These are phyloP conservation scores for Trypanosoma platydactyli DNA, from an alignment of 208 protist genomes.

Conservation along the genomic window DNA sequence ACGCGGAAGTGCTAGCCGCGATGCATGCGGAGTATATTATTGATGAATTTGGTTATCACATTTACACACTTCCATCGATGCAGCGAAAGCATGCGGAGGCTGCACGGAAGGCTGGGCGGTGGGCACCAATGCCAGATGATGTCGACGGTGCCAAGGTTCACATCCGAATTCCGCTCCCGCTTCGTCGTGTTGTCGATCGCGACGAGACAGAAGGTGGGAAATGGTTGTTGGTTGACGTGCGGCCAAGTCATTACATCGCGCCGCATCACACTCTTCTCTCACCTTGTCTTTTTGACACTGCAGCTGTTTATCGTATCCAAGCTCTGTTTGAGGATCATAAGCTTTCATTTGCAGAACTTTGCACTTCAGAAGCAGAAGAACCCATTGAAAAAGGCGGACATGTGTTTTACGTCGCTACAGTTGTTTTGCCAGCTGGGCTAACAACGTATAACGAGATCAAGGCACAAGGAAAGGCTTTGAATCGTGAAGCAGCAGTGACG, in stretches of 20 bases:
- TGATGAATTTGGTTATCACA: conserved; percentile 82
- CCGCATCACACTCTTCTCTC: conserved; percentile 64
- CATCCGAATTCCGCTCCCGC: conserved; percentile 53
- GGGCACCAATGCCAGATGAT: conserved; percentile 72
- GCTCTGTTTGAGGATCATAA: conserved; percentile 41
- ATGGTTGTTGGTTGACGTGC: conserved; percentile 76
- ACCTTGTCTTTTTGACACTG: conserved; percentile 66
- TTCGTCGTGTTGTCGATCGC: conserved; percentile 48
- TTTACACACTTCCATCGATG: conserved; percentile 85
- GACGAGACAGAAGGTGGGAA: conserved; percentile 80
- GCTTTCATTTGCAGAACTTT: conserved; percentile 46
- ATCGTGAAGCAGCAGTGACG: conserved; percentile 45
- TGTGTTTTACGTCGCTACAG: conserved; percentile 26
- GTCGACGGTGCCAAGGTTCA: conserved; percentile 15
- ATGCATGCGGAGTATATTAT: conserved; percentile 89
- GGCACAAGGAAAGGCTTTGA: conserved; percentile 70
- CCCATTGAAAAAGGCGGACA: conserved; percentile 22
- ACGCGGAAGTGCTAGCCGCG: conserved; percentile 76
- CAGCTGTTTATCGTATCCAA: conserved; percentile 48
- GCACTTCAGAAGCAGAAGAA: conserved; percentile 35
- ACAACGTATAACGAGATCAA: conserved; percentile 35
- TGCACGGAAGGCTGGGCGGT: conserved; percentile 68
- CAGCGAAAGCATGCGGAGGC: conserved; percentile 82
- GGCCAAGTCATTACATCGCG: conserved; percentile 37
- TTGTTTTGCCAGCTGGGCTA: conserved; percentile 32